phyloP scores from a whole-genome alignment of 1,284 basidiomycete genomes.

The Tilletia caries region DNA sequence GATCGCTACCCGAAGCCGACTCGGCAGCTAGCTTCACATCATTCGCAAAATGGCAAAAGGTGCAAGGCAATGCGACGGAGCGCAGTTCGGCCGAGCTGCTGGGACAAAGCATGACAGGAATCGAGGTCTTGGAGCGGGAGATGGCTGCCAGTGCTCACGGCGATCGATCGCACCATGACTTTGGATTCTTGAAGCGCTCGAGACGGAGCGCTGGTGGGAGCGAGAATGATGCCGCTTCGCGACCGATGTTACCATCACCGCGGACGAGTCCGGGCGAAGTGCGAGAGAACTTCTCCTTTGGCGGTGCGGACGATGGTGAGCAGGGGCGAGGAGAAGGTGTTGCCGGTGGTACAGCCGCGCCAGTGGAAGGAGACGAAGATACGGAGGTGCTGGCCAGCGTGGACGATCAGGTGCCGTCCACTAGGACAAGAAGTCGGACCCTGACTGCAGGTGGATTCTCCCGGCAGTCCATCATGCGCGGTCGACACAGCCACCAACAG shows the following conservation, averaged over 20 bases:
- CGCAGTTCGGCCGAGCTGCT: not conserved
- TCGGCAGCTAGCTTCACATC: not conserved
- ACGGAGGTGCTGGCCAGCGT: too few relatives aligned
- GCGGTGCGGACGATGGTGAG: too few relatives aligned
- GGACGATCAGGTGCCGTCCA: too few relatives aligned
- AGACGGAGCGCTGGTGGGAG: too few relatives aligned
- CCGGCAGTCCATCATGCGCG: not conserved
- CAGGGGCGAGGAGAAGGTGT: too few relatives aligned
- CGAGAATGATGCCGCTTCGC: not conserved
- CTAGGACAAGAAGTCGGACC: too few relatives aligned
- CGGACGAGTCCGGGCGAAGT: not conserved
- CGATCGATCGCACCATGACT: too few relatives aligned
- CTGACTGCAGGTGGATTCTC: too few relatives aligned
- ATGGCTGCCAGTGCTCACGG: not conserved
- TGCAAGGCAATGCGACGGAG: not conserved
- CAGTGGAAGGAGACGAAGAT: too few relatives aligned
- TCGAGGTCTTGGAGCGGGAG: conserved; percentile 8
- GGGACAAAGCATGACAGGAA: conserved; percentile 1
- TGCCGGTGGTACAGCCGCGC: too few relatives aligned
- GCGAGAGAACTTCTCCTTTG: too few relatives aligned
- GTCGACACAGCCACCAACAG: not conserved
- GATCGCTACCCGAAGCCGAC: not conserved
- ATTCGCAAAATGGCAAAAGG: not conserved
- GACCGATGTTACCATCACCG: not conserved
- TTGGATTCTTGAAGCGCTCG: too few relatives aligned